phyloP scores from a whole-genome alignment of 352 stramenopile genomes.

The Phytophthora niederhauseri region DNA sequence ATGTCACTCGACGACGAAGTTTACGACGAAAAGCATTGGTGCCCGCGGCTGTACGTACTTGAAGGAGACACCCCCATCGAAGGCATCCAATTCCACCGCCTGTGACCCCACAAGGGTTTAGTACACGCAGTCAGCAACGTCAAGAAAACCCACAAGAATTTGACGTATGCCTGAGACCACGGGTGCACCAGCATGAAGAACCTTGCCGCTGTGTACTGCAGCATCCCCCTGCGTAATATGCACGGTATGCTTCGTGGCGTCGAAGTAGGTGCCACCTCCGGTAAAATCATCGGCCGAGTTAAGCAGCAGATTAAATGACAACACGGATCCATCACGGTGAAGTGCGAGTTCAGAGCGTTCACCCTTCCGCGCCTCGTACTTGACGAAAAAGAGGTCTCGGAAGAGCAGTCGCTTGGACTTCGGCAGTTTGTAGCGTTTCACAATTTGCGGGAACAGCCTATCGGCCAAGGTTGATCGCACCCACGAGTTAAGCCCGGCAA shows the following conservation, averaged over 20 bases:
- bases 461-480: constrained; percentile 52
- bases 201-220: constrained; percentile 92
- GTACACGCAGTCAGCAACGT: constrained; percentile 67
- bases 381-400: constrained; percentile 89
- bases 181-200: constrained; percentile 90
- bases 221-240: constrained; percentile 86
- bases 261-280: constrained; percentile 94
- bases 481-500: constrained; percentile 68
- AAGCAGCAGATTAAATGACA: constrained; percentile 96
- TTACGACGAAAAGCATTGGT: constrained; percentile 83
- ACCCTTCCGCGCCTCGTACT: constrained; percentile 71
- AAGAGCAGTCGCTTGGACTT: constrained; percentile 63
- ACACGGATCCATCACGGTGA: constrained; percentile 93
- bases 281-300: constrained; percentile 84
- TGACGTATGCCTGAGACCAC: constrained; percentile 85
- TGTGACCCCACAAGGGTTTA: constrained; percentile 37
- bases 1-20: constrained; percentile 62
- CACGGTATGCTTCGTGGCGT: constrained; percentile 66
- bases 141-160: constrained; percentile 94
- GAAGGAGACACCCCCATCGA: constrained; percentile 80
- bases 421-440: constrained; percentile 48
- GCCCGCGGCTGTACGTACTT: constrained; percentile 70
- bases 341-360: constrained; percentile 82
- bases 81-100: constrained; percentile 78
- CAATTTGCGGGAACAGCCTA: constrained; percentile 68